Evolutionary conservation across 2,329 filamentous ascomycete species (phyloP), one percentile per base, ranked within the genome.

Genomic region (Botrytis porri): DNA sequence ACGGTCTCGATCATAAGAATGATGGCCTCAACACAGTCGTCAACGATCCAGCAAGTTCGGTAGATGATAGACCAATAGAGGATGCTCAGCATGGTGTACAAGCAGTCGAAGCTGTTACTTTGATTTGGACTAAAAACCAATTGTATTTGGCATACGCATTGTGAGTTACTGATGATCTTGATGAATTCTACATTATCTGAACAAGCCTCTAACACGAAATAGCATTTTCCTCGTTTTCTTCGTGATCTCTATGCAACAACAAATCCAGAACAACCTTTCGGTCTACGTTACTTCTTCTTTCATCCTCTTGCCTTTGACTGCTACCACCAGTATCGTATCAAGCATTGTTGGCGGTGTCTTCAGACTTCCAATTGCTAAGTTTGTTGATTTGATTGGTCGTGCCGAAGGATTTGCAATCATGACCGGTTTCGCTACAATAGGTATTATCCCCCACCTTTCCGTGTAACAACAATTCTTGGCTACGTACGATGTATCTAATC

Each of bases 331-430:
- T 7, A 79, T 80, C 43, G 74, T 80, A n/a, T 77, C 78, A 5
- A 71, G 74, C 39, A 76, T 80, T 64, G 72, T 80, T 25, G 77
- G 76, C 18, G 79, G 78, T 22, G 76, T 79, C 25, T 61, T 77
- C 39, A 75, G 76, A 60, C 72, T 80, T 16, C 79, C 79, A 22
- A 85, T 90, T 76, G 90, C 90, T 70, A 93, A 92, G 80, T 84
- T 92, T 37, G 84, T 92, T 67, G 89, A 93, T 81, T 83, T 91
- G 43, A 91, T 88, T 83, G 90, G 90, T 72, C 88, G 90, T 59
- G 86, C 89, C 16, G 87, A 92, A 78, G 90, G 89, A 22, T 88
- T 91, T 76, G 80, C 85, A 22, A 76, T 90, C 62, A 87, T 87
- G 78, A 82, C 89, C 6, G 73, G 83, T 8, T 82, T 88, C 72